Percentiles rank a stretch among this genome's conserved stretches.
Conservation (phyloP, 1,139 yeast species). For the Candida frijolesensis region DNA sequence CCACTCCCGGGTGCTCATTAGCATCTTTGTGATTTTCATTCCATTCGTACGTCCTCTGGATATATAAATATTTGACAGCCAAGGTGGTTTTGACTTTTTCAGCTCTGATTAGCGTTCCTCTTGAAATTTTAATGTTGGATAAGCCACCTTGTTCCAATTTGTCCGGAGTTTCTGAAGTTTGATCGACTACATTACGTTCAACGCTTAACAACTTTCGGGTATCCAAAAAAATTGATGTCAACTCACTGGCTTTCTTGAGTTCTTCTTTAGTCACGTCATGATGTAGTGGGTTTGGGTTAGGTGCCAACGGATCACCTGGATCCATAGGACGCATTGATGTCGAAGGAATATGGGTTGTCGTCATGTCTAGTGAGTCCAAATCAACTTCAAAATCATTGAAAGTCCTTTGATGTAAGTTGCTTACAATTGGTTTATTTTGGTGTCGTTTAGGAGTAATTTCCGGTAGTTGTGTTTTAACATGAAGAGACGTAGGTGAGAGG, state of each 20-base stretch:
- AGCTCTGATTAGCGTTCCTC: slow-evolving; percentile 51
- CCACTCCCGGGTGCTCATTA: slow-evolving; percentile 47
- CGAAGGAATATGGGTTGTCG: background rate
- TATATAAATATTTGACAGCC: slow-evolving; percentile 51
- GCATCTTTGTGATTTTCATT: slow-evolving; percentile 16
- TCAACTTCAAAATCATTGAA: background rate
- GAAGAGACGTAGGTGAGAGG: background rate
- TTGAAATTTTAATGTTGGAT: slow-evolving; percentile 23
- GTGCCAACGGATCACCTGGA: background rate
- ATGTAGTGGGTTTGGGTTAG: background rate
- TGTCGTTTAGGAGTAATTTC: background rate
- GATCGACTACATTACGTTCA: slow-evolving; percentile 42
- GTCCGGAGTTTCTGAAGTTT: slow-evolving; percentile 13
- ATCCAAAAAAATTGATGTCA: slow-evolving; percentile 45
- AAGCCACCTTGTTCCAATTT: background rate
- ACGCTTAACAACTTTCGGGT: slow-evolving; percentile 43
- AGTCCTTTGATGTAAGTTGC: background rate
- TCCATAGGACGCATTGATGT: background rate
- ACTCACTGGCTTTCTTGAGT: slow-evolving; percentile 42
- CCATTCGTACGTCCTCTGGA: slow-evolving; percentile 41
- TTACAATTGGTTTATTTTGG: background rate
- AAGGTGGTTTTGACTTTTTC: slow-evolving; percentile 54
- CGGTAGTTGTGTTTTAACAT: background rate
- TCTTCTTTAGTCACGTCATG: slow-evolving; percentile 17
- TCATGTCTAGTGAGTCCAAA: background rate